A percentile compares a stretch with the other conserved stretches of the same genome.
Evolutionary conservation across 1,139 yeast genomes (phyloP).

Genomic region (Blastobotrys aristatus): DNA sequence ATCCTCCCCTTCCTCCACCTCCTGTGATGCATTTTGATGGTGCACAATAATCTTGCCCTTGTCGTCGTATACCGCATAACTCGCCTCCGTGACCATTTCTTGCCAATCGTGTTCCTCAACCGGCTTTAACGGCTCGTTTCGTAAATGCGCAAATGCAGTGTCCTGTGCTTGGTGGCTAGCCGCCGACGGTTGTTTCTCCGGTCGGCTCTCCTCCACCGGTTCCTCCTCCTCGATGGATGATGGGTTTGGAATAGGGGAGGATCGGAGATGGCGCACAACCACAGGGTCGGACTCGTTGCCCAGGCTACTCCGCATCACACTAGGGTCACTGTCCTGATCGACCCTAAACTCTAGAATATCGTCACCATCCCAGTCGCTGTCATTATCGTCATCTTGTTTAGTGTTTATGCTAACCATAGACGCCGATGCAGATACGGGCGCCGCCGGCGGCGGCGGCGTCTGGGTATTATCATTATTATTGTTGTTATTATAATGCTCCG

Average conservation of each 20-base stretch:
- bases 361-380: constrained; percentile 16
- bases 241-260: background rate
- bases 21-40: constrained; percentile 7
- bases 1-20: constrained; percentile 32
- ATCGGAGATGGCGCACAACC: constrained; percentile 6
- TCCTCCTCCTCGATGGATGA: background rate
- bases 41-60: constrained; percentile 46
- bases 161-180: constrained; percentile 16
- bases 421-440: background rate
- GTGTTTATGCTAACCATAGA: background rate
- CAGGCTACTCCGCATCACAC: constrained; percentile 19
- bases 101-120: constrained; percentile 42
- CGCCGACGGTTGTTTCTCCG: constrained; percentile 13
- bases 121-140: background rate
- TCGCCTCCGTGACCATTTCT: constrained; percentile 58
- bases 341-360: constrained; percentile 30
- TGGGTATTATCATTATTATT: background rate
- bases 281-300: constrained; percentile 1
- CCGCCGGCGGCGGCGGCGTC: background rate
- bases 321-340: constrained; percentile 21
- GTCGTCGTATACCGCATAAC: constrained; percentile 53
- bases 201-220: constrained; percentile 4
- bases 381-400: background rate
- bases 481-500: too few relatives aligned
- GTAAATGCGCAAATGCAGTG: constrained; percentile 5